Evolutionary conservation across 495 filamentous ascomycete genomes (phyloP).

Genomic region (Lasiosphaeria hispida): DNA sequence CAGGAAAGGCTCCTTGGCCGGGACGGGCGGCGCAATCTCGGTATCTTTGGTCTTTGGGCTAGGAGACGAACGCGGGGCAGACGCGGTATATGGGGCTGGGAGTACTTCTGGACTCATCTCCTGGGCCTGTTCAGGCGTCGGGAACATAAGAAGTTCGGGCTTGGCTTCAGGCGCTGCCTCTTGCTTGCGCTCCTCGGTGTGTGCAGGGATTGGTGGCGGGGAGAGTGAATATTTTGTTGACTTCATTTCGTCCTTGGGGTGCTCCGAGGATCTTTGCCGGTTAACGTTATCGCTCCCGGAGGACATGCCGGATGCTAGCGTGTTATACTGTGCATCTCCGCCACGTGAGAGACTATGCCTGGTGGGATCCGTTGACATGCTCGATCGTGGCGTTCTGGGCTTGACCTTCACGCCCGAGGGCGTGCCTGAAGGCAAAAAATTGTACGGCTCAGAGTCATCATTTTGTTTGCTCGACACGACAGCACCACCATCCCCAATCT

Average conservation of each 20-base stretch:
- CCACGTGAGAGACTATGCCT: too few relatives aligned
- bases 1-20: too few relatives aligned
- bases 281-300: not conserved
- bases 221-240: not conserved
- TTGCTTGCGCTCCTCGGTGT: not conserved
- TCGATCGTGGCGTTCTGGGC: too few relatives aligned
- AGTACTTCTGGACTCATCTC: slow-evolving; percentile 25
- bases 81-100: slow-evolving; percentile 16
- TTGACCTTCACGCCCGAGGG: too few relatives aligned
- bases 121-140: slow-evolving; percentile 6
- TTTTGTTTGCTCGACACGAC: too few relatives aligned
- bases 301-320: not conserved
- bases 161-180: not conserved
- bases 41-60: not conserved
- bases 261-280: too few relatives aligned
- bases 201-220: not conserved
- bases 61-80: not conserved
- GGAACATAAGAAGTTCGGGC: slow-evolving; percentile 2
- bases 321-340: slow-evolving; percentile 8
- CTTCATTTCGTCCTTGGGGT: too few relatives aligned
- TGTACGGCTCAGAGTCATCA: too few relatives aligned
- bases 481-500: too few relatives aligned
- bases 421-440: too few relatives aligned
- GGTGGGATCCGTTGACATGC: not conserved
- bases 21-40: too few relatives aligned